Conservation (phyloP, 2,329 filamentous ascomycete species). For the Penicillium frequentans region DNA sequence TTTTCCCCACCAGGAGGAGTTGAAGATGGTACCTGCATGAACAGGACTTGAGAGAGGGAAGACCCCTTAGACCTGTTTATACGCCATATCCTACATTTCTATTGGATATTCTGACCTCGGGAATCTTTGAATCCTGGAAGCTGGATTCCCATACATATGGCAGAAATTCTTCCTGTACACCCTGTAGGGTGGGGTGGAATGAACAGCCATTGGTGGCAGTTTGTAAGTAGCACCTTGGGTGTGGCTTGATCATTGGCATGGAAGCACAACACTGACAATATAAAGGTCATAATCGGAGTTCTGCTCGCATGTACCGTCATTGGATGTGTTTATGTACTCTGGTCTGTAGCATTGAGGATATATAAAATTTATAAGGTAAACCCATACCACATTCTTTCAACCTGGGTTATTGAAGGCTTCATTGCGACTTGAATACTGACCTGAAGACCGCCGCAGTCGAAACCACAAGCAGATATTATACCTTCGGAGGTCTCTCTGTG, state of each 20-base stretch:
- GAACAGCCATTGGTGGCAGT: slow-evolving; percentile 45
- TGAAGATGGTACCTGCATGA: background rate
- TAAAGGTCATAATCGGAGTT: slow-evolving; percentile 37
- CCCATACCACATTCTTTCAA: background rate
- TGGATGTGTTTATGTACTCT: slow-evolving; percentile 32
- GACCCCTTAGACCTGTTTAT: background rate
- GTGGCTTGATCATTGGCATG: background rate
- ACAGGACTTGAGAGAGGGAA: background rate
- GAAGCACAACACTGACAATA: slow-evolving; percentile 12
- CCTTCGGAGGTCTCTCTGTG: slow-evolving; percentile 23
- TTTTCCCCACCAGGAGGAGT: background rate
- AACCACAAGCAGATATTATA: slow-evolving; percentile 22
- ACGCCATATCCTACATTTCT: background rate
- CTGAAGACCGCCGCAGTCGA: slow-evolving; percentile 21
- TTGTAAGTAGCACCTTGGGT: slow-evolving; percentile 29
- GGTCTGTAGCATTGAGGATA: slow-evolving; percentile 22
- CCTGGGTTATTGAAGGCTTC: background rate
- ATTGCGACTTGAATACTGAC: background rate
- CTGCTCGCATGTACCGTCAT: slow-evolving; percentile 30
- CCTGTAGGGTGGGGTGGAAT: slow-evolving; percentile 38
- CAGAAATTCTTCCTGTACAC: slow-evolving; percentile 26
- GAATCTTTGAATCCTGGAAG: background rate
- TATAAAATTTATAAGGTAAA: slow-evolving; percentile 32
- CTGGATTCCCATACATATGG: background rate
- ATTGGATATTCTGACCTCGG: background rate